Evolutionary conservation across 2,329 filamentous ascomycete genomes (phyloP).

Genomic region (Pseudogymnoascus sp.): DNA sequence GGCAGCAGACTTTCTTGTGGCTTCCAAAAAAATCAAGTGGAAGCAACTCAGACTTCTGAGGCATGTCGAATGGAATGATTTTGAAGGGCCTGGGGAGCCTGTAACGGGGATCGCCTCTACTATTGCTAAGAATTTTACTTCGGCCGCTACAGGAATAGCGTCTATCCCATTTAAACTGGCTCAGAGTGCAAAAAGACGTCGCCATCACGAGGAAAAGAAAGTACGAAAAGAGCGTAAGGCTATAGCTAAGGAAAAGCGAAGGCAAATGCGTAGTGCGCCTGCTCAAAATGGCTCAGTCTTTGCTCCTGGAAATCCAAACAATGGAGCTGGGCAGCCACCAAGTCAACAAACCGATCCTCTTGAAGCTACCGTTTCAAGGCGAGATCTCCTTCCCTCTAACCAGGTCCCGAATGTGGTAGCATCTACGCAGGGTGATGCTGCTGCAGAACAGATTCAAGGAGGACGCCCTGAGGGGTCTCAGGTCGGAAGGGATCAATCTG

Average conservation of each 20-base stretch:
- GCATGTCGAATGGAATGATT: slow-evolving; percentile 68
- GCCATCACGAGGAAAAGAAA: slow-evolving; percentile 41
- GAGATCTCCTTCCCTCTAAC: background rate
- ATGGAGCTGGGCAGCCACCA: background rate
- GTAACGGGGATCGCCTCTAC: slow-evolving; percentile 58
- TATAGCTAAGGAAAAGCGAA: slow-evolving; percentile 14
- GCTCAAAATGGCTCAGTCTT: background rate
- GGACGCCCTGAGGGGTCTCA: background rate
- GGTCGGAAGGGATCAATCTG: background rate
- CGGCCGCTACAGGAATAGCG: slow-evolving; percentile 53
- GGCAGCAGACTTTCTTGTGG: slow-evolving; percentile 56
- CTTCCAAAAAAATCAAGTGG: slow-evolving; percentile 53
- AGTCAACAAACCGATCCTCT: slow-evolving; percentile 9
- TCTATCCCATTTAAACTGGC: slow-evolving; percentile 54
- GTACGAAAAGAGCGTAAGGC: slow-evolving; percentile 27
- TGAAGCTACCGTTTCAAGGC: background rate
- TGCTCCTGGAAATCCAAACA: background rate
- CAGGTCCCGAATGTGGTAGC: background rate
- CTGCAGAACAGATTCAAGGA: background rate
- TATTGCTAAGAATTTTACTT: slow-evolving; percentile 47
- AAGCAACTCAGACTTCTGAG: slow-evolving; percentile 54
- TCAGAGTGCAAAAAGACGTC: slow-evolving; percentile 47
- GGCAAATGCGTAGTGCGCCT: background rate
- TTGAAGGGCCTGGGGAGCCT: slow-evolving; percentile 66
- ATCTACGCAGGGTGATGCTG: background rate